Conservation (phyloP, 371 early-diverging fungal species). For the Fennellomyces sp. region DNA sequence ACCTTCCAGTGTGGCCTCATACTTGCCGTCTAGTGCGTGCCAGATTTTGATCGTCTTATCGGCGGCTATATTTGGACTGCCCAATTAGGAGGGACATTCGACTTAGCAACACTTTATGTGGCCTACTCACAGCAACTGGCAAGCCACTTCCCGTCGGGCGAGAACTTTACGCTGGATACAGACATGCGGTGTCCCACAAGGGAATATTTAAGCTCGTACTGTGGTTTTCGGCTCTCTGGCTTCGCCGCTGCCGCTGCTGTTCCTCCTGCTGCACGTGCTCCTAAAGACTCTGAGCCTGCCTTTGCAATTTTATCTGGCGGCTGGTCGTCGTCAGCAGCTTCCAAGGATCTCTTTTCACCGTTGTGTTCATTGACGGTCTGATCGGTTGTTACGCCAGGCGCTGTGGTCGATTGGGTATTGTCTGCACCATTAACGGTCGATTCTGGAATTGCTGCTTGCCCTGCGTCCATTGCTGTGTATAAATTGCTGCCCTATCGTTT, state of each 20-base stretch:
- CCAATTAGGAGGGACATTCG: no score
- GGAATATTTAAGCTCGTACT: conserved; percentile 87
- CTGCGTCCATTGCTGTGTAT: not conserved
- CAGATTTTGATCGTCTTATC: conserved; percentile 95
- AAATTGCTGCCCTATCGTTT: no score
- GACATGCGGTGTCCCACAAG: conserved; percentile 95
- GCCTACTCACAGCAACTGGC: conserved; percentile 87
- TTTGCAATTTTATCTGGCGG: conserved; percentile 12
- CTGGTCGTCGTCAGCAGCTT: conserved; percentile 6
- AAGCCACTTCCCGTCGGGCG: conserved; percentile 96
- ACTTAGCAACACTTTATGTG: no score
- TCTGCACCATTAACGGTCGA: not conserved
- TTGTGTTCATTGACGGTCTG: not conserved
- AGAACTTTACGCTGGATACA: conserved; percentile 95
- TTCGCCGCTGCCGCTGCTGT: conserved; percentile 20
- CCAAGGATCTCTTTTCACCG: conserved; percentile 2
- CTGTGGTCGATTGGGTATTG: not conserved
- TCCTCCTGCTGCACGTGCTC: conserved; percentile 11
- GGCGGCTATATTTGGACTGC: conserved; percentile 64
- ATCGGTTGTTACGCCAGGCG: not conserved
- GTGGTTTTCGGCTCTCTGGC: conserved; percentile 66
- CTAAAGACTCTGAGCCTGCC: not conserved
- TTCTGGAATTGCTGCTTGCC: not conserved
- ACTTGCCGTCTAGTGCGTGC: conserved; percentile 87
- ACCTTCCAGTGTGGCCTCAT: conserved; percentile 86